Evolutionary conservation across 2,329 filamentous ascomycete species (phyloP), one percentile per base, ranked within the genome.

Genomic region (Pseudopithomyces maydicus): DNA sequence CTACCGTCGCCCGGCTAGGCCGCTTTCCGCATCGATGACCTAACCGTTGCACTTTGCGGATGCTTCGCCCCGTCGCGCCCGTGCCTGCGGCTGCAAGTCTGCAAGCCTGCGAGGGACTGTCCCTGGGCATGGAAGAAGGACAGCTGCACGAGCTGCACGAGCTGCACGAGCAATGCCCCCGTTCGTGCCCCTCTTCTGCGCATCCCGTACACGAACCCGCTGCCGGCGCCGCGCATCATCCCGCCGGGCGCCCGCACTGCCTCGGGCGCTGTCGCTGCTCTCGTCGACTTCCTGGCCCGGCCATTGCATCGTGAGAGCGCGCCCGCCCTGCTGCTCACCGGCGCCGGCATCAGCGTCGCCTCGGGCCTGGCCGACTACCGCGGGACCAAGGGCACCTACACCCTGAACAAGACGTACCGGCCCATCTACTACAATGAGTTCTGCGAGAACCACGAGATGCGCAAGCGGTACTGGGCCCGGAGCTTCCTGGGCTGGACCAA

Each of bases 401-500:
- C 92, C 42, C 84, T 95, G 70, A 98, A 98, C 79, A 92, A 90
- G 79, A 87, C 86, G 14, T 97, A 96, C 72, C 87, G 90, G 2
- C 95, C 94, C 32, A 96, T 97, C 64, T 99, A 96, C 79, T 93
- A 90, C 75, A 88, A 92, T 74, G 95, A 99, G 74, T 99, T 98
- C 71, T 77, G 92, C 42, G 80, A 83, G 45, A 90, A 81, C 62
- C 94, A 98, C 77, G 91, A 93, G 74, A 88, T 90, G 12, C 83
- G 95, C 63, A 95, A 97, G 77, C 82, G 95, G 59, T 99, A 99
- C 74, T 99, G 95, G 95, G 94, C 95, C 0, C 82, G 95, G 47
- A 96, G 91, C 71, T 99, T 96, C 75, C 79, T 99, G 19, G 95
- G 95, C 36, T 98, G 93, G 93, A 88, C 91, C 3, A 92, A 86